A percentile compares a stretch with the other conserved stretches of the same genome.
These are phyloP conservation scores for Petunia secreta DNA, from an alignment of 257 asterid genomes.

Conservation along the genomic window DNA sequence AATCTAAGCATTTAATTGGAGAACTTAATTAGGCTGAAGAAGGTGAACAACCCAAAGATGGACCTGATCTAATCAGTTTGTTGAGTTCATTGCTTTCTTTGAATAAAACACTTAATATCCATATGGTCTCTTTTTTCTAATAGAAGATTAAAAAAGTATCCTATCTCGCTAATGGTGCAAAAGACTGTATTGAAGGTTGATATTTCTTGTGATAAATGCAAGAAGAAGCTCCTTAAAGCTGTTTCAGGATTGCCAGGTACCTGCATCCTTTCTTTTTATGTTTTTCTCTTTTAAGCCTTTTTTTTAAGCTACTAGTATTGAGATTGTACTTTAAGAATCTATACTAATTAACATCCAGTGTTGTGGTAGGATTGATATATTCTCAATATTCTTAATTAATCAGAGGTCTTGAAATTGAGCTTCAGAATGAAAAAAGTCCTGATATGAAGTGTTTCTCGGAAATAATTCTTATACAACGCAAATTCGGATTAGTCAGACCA, in stretches of 20 bases:
- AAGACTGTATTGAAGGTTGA: slow-evolving; percentile 59
- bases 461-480: too few relatives aligned
- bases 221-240: slow-evolving; percentile 55
- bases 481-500: too few relatives aligned
- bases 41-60: slow-evolving; percentile 47
- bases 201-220: slow-evolving; percentile 55
- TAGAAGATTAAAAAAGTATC: neutral
- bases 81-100: neutral
- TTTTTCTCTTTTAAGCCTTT: neutral
- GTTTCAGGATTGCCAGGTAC: slow-evolving; percentile 54
- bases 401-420: too few relatives aligned
- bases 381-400: too few relatives aligned
- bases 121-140: neutral
- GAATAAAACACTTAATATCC: neutral
- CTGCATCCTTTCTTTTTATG: neutral
- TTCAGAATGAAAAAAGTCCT: too few relatives aligned
- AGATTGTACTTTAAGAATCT: neutral
- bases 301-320: neutral
- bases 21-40: neutral
- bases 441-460: too few relatives aligned
- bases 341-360: too few relatives aligned
- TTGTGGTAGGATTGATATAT: too few relatives aligned
- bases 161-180: slow-evolving; percentile 40
- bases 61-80: neutral
- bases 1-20: neutral